Base-by-base conservation (phyloP, 495 filamentous ascomycete species). In the Niebla homalea region DNA sequence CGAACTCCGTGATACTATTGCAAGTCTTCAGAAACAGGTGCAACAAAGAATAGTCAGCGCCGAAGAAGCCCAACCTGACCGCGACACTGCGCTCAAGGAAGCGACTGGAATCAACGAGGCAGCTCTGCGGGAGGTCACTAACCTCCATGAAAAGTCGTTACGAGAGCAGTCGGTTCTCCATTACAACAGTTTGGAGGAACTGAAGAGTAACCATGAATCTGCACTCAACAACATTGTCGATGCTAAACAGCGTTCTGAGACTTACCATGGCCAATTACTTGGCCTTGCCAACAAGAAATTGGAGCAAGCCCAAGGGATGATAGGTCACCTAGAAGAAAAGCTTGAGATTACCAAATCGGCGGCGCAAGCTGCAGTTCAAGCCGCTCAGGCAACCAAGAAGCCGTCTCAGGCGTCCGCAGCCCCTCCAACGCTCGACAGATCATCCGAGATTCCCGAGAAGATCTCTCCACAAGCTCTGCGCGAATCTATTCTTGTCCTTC, bases 401-500 rank as follows among this genome's bases (percentile, higher is more conserved):
- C 46, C 60, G 18, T 42, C 61, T 2, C 55, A 55, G 19, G 57
- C 66, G 10, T 53, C 62, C 19, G 48, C 64, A 37, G 68, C 69
- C 22, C 72, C 69, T 4, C 64, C 72, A 57, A 63, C 68, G 10
- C 65, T 62, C 49, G 22, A 29, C 20, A 59, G 68, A 58, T 64
- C 57, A 43, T 72, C 80, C 39, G 70, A 76, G 19, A 64, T 78
- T 20, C 85, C 86, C 0, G 85, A 92, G 60, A 92, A 85, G 71
- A 85, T 93, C 47, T 94, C 88, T 14, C 87, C 89, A 5, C 88
- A 95, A 64, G 92, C 92, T 11, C 76, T 98, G 35, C 83, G 92
- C 21, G 93, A 98, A 65, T 94, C 90, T 6, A 94, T 98, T 60
- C 74, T 93, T 60, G 92, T 95, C 19, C 76, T 98, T 23, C 93